These are phyloP conservation scores for Albizia julibrissin DNA, from an alignment of 306 rosid species.

Conservation along the genomic window DNA sequence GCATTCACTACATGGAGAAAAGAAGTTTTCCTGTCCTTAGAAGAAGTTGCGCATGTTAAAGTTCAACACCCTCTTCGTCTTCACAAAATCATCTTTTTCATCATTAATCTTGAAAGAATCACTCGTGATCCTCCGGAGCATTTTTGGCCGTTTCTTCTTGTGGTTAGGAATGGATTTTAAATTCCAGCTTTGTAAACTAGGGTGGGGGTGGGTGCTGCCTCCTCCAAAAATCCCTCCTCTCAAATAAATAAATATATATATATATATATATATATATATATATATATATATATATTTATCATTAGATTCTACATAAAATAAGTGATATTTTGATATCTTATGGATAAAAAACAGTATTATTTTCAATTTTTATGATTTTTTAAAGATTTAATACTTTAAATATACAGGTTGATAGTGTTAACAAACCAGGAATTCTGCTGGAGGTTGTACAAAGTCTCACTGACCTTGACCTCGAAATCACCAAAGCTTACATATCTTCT, in stretches of 20 bases:
- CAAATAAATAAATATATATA: too few species aligned
- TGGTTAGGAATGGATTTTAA: not conserved
- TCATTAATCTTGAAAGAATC: not conserved
- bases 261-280: too few species aligned
- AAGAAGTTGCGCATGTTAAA: not conserved
- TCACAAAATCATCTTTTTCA: not conserved
- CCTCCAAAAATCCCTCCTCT: too few species aligned
- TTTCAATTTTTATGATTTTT: too few species aligned
- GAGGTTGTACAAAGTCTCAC: conserved; percentile 80
- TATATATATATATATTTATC: too few species aligned
- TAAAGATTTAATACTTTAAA: not conserved
- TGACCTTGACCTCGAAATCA: conserved; percentile 77
- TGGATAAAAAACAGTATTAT: too few species aligned
- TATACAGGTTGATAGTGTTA: conserved; percentile 66
- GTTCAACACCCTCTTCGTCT: not conserved
- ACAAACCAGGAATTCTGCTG: conserved; percentile 86
- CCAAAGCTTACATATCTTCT: conserved; percentile 83
- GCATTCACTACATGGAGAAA: not conserved
- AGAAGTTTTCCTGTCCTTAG: conserved; percentile 6
- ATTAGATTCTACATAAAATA: too few species aligned
- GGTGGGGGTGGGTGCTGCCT: too few species aligned
- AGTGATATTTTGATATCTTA: too few species aligned
- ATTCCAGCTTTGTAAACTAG: not conserved
- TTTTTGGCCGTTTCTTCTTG: not conserved
- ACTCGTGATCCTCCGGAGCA: not conserved